Base-by-base conservation (phyloP, 106 monocot species). In the Posidonia australis region DNA sequence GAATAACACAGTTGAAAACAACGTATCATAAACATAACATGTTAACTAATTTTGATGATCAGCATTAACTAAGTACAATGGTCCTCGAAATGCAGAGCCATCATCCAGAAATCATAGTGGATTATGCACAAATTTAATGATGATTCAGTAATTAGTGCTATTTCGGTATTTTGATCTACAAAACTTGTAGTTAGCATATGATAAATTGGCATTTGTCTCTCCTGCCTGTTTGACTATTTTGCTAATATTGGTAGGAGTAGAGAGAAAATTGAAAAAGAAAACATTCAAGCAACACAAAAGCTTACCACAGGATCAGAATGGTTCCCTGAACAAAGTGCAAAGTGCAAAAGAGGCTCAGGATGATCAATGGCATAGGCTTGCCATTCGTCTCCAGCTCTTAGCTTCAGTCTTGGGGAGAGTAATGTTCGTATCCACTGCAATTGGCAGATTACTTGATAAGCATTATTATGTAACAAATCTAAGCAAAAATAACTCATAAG, bases 281-380 rank as follows among this genome's bases (percentile, higher is more conserved):
- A 10, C 32, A 14, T 36, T 13, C 3, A n/a, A n/a, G n/a, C n/a
- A 14, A n/a, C 55, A 32, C 19, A 25, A 51, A 59, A 49, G 13
- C 49, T 75, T 87, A 98, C 90, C 65, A 87, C 87, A 29, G 96
- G 96, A 79, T 98, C 96, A 56, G 96, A 98, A 73, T 90, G 87
- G 82, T 80, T 85, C 48, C 96, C 96, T 5, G 90, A 87, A 79
- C 87, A 98, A 48, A 98, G 82, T 28, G 90, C 82, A 45, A 91
- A 98, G 59, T 85, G 81, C 36, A 91, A 60, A 29, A 91, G 82
- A 58, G 96, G 84, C 55, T 98, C 96, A 6, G 79, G 70, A 17
- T 76, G 76, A 31, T 82, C 80, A 21, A 91, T 79, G 3, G 96
- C 69, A 64, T 87, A 78, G 1, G 75, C 46, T 71, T 71, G 80